Evolutionary conservation across 1,284 basidiomycete genomes (phyloP), one percentile per base, ranked within the genome.

Genomic region (Ganoderma lingzhi): DNA sequence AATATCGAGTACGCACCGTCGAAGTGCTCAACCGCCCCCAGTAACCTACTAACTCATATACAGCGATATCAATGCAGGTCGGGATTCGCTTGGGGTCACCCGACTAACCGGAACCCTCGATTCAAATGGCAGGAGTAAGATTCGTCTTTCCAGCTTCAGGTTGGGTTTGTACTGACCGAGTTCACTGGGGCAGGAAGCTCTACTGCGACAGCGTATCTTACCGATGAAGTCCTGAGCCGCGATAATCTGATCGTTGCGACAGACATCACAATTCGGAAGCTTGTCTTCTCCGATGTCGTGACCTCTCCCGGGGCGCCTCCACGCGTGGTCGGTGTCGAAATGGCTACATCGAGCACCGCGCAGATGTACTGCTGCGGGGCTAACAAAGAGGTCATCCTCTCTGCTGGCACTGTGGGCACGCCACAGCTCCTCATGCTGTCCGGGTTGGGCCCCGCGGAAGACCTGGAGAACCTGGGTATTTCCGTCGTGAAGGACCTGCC

Each of bases 391-490:
- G 78, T 86, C 30, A 78, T 84, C 23, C 70, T 88, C 0, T 81
- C 81, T 63, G 83, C 81, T 4, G 87, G 86, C 3, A 71, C 82
- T 0, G 76, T 87, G 60, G 80, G 82, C 39, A 83, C 84, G 6
- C 85, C 87, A 15, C 83, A 84, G 37, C 74, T 87, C 4, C 80
- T 88, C 5, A 78, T 87, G 70, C 78, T 87, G n/a, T 86, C 84
- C 17, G 87, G 86, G 15, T 80, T 88, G 63, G 87, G 87, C 0
- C 80, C 83, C 63, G 69, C 78, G 39, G 68, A 71, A 9, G 77
- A 83, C 2, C 75, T 88, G 3, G 61, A 75, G 51, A 72, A 76
- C 39, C 72, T 82, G 12, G 81, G 79, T 23, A 83, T 87, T 56
- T 76, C 77, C 1, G 67, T 80, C 1, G 76, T 84, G 19, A 77